These are phyloP conservation scores for Cucurbita maxima DNA, from an alignment of 306 rosid genomes.

Conservation along the genomic window DNA sequence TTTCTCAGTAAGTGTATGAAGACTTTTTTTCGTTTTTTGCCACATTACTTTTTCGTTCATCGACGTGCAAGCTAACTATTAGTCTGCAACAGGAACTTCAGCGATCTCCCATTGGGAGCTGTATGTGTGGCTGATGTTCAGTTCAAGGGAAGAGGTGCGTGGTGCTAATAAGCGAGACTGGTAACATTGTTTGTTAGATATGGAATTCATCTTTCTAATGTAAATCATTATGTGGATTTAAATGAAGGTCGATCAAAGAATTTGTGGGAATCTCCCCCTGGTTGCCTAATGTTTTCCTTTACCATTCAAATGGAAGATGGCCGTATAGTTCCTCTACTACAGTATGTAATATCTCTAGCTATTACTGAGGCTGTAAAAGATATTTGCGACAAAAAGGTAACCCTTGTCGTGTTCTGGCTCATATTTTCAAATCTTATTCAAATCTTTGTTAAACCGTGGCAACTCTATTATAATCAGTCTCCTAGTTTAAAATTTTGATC, in stretches of 20 bases:
- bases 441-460: not conserved
- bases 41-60: not conserved
- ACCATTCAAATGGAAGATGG: constrained; percentile 82
- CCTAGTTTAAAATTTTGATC: not conserved
- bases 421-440: not conserved
- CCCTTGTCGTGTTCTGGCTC: not conserved
- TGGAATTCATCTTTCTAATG: not conserved
- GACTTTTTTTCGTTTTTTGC: not conserved
- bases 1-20: constrained; percentile 42
- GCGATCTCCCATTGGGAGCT: constrained; percentile 68
- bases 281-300: constrained; percentile 81
- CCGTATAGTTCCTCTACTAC: constrained; percentile 58
- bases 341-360: constrained; percentile 81
- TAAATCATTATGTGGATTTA: constrained; percentile 2
- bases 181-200: not conserved
- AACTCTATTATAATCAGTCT: not conserved
- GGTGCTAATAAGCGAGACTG: not conserved
- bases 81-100: constrained; percentile 52
- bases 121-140: constrained; percentile 81
- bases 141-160: constrained; percentile 80
- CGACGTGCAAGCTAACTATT: constrained; percentile 1
- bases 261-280: constrained; percentile 82
- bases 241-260: constrained; percentile 77
- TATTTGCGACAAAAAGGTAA: constrained; percentile 59
- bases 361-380: constrained; percentile 73